phyloP scores from a whole-genome alignment of 768 basidiomycete species.

The Hortiboletus campestris region DNA sequence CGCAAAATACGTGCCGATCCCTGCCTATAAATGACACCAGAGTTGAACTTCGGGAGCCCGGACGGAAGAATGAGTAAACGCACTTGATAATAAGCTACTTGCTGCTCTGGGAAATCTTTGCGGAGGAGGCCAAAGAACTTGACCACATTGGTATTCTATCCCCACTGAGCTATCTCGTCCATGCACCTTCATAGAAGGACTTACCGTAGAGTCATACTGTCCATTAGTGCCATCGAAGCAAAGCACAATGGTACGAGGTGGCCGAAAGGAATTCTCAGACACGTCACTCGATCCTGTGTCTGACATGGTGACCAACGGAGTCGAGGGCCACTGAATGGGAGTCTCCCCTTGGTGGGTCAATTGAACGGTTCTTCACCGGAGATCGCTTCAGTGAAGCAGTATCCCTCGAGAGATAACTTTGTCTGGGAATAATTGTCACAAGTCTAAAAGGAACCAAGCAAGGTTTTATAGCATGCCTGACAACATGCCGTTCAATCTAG shows the following conservation, averaged over 20 bases:
- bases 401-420: not conserved
- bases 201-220: conserved; percentile 48
- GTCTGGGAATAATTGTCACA: not conserved
- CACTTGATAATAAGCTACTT: conserved; percentile 74
- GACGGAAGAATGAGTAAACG: conserved; percentile 1
- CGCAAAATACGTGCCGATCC: conserved; percentile 49
- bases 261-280: not conserved
- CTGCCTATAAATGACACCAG: conserved; percentile 34
- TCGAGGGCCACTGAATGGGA: not conserved
- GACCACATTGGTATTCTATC: conserved; percentile 66
- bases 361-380: not conserved
- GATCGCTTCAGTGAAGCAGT: not conserved
- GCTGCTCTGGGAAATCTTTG: conserved; percentile 51
- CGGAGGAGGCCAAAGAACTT: conserved; percentile 66
- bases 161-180: not conserved
- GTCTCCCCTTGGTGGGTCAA: not conserved
- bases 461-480: conserved; percentile 3
- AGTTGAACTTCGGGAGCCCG: not conserved
- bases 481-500: not conserved
- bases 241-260: conserved; percentile 50
- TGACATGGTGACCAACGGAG: conserved; percentile 15
- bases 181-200: conserved; percentile 12
- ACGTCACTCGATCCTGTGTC: not conserved
- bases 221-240: conserved; percentile 70
- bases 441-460: too few relatives aligned